Evolutionary conservation across 345 rosid genomes (phyloP).

Genomic region (Excoecaria agallocha): DNA sequence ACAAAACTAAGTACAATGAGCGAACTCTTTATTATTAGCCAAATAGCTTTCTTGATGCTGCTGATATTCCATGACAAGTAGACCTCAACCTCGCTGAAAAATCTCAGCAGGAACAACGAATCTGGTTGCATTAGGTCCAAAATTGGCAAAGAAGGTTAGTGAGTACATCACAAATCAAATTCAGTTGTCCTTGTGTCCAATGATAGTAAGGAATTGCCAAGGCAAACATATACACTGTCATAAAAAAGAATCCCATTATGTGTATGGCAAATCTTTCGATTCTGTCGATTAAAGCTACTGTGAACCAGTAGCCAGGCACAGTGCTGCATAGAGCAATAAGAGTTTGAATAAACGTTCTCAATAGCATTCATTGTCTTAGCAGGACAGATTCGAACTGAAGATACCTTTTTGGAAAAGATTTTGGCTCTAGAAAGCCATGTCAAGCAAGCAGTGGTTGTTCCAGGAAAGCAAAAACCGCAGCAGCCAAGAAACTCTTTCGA

Average conservation of each 20-base stretch:
- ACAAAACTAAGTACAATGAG: conserved; percentile 53
- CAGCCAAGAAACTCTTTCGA: conserved; percentile 42
- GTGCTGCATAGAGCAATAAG: conserved; percentile 74
- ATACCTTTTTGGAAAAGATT: conserved; percentile 82
- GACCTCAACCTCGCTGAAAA: conserved; percentile 83
- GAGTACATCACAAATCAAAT: conserved; percentile 70
- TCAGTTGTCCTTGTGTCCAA: conserved; percentile 64
- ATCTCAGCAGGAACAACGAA: conserved; percentile 85
- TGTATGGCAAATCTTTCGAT: conserved; percentile 77
- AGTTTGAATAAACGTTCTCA: conserved; percentile 69
- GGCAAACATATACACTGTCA: conserved; percentile 86
- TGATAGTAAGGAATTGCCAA: conserved; percentile 75
- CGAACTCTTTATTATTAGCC: conserved; percentile 71
- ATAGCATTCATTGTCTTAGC: conserved; percentile 72
- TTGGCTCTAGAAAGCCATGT: conserved; percentile 4
- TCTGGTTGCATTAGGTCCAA: conserved; percentile 87
- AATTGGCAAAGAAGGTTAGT: conserved; percentile 77
- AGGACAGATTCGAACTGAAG: conserved; percentile 76
- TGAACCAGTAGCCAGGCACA: conserved; percentile 86
- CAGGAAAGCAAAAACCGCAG: conserved; percentile 76
- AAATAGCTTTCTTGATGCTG: conserved; percentile 73
- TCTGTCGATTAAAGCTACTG: conserved; percentile 57
- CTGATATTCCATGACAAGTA: conserved; percentile 87
- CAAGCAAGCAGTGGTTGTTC: conserved; percentile 62
- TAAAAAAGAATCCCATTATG: conserved; percentile 81